These are phyloP conservation scores for Yamadazyma phyllophila DNA, from an alignment of 805 yeast species.

Conservation along the genomic window DNA sequence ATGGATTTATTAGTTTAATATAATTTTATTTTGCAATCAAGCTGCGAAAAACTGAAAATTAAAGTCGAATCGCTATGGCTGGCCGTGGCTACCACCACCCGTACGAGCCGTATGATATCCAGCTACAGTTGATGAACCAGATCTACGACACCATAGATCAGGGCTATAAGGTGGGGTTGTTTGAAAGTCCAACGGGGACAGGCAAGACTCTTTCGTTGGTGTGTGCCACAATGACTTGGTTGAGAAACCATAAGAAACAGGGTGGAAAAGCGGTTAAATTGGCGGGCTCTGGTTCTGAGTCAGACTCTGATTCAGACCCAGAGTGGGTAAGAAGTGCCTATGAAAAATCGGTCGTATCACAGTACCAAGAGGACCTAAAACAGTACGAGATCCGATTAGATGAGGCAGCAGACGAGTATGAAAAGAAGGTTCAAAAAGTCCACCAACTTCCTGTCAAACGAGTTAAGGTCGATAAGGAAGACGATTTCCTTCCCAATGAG, in stretches of 20 bases:
- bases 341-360: slow-evolving; percentile 30
- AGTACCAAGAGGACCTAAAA: slow-evolving; percentile 23
- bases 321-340: slow-evolving; percentile 57
- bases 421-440: slow-evolving; percentile 14
- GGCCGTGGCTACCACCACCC: slow-evolving; percentile 62
- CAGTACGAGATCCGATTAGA: slow-evolving; percentile 44
- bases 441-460: slow-evolving; percentile 14
- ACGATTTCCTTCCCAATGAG: slow-evolving; percentile 31
- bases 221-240: slow-evolving; percentile 84
- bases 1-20: too few relatives aligned
- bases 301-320: slow-evolving; percentile 56
- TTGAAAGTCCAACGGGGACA: slow-evolving; percentile 94
- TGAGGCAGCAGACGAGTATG: slow-evolving; percentile 26
- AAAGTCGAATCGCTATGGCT: background rate
- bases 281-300: background rate
- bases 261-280: slow-evolving; percentile 5
- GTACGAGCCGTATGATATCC: slow-evolving; percentile 76
- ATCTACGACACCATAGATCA: slow-evolving; percentile 60
- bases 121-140: slow-evolving; percentile 68
- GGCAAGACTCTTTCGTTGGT: slow-evolving; percentile 88
- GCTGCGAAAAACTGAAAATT: background rate
- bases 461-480: slow-evolving; percentile 11
- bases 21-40: slow-evolving; percentile 8
- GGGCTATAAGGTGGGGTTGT: slow-evolving; percentile 66
- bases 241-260: slow-evolving; percentile 48